Percentiles rank a stretch among this genome's conserved stretches.
Conservation (phyloP, 2,329 filamentous ascomycete genomes). For the Penicillium sp. region DNA sequence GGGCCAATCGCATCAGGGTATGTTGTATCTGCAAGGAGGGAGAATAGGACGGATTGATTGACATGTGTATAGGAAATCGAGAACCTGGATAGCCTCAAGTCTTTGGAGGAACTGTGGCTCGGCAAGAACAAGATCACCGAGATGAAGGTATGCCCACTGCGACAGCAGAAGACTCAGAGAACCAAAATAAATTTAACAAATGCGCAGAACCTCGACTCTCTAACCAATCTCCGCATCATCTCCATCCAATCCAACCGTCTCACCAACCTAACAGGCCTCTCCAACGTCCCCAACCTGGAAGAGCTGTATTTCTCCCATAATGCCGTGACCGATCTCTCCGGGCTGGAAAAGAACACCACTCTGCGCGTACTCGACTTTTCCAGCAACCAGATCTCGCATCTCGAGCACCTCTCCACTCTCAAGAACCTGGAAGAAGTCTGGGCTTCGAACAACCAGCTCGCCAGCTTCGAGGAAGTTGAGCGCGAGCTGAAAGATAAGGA, state of each 20-base stretch:
- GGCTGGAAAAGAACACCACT: conserved; percentile 62
- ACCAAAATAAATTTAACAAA: conserved; percentile 7
- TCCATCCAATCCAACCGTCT: conserved; percentile 96
- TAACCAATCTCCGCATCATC: conserved; percentile 77
- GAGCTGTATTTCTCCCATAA: conserved; percentile 97
- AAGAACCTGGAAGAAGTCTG: conserved; percentile 80
- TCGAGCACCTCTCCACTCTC: conserved; percentile 67
- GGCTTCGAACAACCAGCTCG: conserved; percentile 83
- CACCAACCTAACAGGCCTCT: conserved; percentile 68
- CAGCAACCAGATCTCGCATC: conserved; percentile 73
- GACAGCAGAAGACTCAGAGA: background rate
- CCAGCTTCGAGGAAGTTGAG: conserved; percentile 76
- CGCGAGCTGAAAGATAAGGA: conserved; percentile 72
- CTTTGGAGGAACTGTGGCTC: conserved; percentile 84
- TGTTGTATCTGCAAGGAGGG: conserved; percentile 10
- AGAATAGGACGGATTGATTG: background rate
- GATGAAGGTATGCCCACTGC: conserved; percentile 52
- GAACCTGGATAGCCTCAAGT: conserved; percentile 71
- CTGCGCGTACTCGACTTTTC: conserved; percentile 82
- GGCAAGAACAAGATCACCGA: conserved; percentile 95
- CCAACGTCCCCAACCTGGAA: conserved; percentile 69
- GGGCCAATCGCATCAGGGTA: conserved; percentile 79
- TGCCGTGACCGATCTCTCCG: conserved; percentile 69
- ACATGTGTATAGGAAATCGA: conserved; percentile 60
- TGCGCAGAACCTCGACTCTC: conserved; percentile 58